Percentiles rank a stretch among this genome's conserved stretches.
phyloP scores from a whole-genome alignment of 306 rosid species.

The Acacia confusa region DNA sequence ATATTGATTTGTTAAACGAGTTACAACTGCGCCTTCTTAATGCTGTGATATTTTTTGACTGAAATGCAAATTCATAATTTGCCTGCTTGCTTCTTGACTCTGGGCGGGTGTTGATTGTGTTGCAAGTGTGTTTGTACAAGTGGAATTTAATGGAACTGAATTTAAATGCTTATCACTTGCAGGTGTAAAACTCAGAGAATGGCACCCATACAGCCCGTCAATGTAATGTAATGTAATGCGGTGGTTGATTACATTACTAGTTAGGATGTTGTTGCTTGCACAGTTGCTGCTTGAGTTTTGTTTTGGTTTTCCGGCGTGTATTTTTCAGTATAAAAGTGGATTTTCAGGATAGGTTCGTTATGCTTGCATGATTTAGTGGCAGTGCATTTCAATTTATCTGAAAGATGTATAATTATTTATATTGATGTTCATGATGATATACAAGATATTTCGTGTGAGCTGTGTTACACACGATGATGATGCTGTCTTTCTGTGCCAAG shows the following conservation, averaged over 20 bases:
- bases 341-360: conserved; percentile 24
- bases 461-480: not conserved
- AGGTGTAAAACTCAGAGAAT: conserved; percentile 84
- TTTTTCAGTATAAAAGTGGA: conserved; percentile 26
- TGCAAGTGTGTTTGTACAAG: not conserved
- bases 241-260: conserved; percentile 15
- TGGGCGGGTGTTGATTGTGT: not conserved
- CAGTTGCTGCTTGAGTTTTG: conserved; percentile 35
- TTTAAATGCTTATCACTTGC: conserved; percentile 34
- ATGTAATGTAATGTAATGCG: conserved; percentile 51
- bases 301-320: conserved; percentile 35
- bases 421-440: conserved; percentile 14
- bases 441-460: conserved; percentile 30
- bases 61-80: not conserved
- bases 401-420: conserved; percentile 36
- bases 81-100: not conserved
- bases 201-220: conserved; percentile 55
- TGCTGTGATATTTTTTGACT: not conserved
- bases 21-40: not conserved
- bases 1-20: not conserved
- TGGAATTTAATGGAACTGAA: conserved; percentile 3
- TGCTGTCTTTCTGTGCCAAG: not conserved
- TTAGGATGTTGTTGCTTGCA: conserved; percentile 12
- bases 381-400: conserved; percentile 15
- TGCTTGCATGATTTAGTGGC: conserved; percentile 32